Evolutionary conservation across 306 rosid genomes (phyloP).

Genomic region (Malus fusca): DNA sequence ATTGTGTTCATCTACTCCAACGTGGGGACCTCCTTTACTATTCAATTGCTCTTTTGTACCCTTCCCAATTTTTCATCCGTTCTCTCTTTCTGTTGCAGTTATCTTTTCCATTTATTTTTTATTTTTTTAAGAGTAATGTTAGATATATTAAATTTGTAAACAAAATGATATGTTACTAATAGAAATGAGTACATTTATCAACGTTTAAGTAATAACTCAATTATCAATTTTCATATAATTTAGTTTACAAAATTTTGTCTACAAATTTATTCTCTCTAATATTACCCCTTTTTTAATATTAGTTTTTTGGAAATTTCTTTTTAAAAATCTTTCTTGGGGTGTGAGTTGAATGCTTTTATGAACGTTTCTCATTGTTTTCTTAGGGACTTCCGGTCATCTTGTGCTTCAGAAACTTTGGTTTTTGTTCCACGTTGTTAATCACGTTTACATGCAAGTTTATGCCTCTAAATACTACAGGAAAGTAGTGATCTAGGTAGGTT

Average conservation of each 20-base stretch:
- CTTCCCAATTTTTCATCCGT: not conserved
- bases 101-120: too few relatives aligned
- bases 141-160: too few relatives aligned
- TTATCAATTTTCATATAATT: fast-evolving
- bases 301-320: too few relatives aligned
- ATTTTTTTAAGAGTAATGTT: not conserved
- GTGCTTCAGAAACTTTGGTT: not conserved
- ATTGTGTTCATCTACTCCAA: not conserved
- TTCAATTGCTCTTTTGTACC: not conserved
- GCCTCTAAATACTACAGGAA: not conserved
- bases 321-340: not conserved
- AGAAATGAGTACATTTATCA: too few relatives aligned
- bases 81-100: not conserved
- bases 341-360: not conserved
- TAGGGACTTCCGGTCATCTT: not conserved
- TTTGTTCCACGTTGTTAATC: not conserved
- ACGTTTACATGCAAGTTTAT: not conserved
- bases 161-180: too few relatives aligned
- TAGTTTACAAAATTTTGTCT: too few relatives aligned
- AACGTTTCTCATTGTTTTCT: not conserved
- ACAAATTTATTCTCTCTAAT: not conserved
- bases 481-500: not conserved
- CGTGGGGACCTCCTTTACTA: conserved; percentile 1
- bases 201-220: too few relatives aligned
- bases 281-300: too few relatives aligned